These are phyloP conservation scores for Chalaropsis thielavioides DNA, from an alignment of 2,329 filamentous ascomycete species.

Conservation along the genomic window DNA sequence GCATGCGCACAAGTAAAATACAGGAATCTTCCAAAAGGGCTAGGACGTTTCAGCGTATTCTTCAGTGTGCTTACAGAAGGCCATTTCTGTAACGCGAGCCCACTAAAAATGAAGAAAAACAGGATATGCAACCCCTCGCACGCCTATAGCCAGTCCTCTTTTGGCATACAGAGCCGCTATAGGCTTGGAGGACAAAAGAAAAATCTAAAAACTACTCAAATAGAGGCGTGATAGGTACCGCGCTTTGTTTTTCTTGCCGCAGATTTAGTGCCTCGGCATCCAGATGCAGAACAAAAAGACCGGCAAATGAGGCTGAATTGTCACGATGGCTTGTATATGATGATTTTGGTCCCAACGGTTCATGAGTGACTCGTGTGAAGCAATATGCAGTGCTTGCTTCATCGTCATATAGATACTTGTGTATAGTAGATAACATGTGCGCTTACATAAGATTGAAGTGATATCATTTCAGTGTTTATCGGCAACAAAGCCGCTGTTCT, in stretches of 20 bases:
- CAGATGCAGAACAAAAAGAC: no score
- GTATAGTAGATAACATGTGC: background rate
- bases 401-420: background rate
- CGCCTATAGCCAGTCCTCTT: background rate
- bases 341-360: no score
- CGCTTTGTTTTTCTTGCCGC: slow-evolving; percentile 5
- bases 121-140: background rate
- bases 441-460: background rate
- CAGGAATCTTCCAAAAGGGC: no score
- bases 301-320: no score
- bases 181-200: background rate
- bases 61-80: slow-evolving; percentile 4
- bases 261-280: background rate
- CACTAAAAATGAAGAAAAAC: background rate
- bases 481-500: slow-evolving; percentile 2
- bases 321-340: no score
- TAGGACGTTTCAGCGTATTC: no score
- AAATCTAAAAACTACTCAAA: background rate
- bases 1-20: no score
- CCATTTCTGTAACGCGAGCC: background rate
- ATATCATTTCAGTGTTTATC: background rate
- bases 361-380: no score
- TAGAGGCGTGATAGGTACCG: background rate
- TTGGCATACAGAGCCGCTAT: background rate
- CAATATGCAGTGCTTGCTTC: no score